Conservation (phyloP, 2,329 filamentous ascomycete species). For the Lasiodiplodia citricola region DNA sequence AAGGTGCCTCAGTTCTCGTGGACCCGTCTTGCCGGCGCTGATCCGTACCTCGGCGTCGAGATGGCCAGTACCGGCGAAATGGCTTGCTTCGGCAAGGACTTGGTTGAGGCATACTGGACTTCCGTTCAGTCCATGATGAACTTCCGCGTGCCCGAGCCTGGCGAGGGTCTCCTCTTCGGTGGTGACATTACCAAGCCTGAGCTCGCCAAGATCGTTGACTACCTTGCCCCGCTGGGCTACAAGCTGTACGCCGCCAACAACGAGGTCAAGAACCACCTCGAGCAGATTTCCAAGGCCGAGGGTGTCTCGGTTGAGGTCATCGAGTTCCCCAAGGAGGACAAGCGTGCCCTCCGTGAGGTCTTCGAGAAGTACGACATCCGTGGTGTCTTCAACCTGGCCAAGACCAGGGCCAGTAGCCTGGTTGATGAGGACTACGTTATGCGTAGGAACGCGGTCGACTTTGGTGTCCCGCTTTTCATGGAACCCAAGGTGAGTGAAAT, state of each 20-base stretch:
- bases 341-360: slow-evolving; percentile 90
- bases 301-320: slow-evolving; percentile 82
- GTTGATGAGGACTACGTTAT: slow-evolving; percentile 97
- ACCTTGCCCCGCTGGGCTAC: slow-evolving; percentile 87
- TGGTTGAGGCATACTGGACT: slow-evolving; percentile 97
- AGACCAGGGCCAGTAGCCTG: slow-evolving; percentile 79
- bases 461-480: slow-evolving; percentile 97
- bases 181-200: slow-evolving; percentile 75
- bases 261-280: slow-evolving; percentile 82
- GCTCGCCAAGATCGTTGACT: slow-evolving; percentile 82
- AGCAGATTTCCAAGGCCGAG: slow-evolving; percentile 68
- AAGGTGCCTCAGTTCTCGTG: slow-evolving; percentile 99
- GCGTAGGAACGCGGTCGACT: slow-evolving; percentile 97
- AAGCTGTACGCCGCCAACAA: slow-evolving; percentile 87
- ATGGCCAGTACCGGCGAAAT: slow-evolving; percentile 98
- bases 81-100: slow-evolving; percentile 95
- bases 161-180: slow-evolving; percentile 93
- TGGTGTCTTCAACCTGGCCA: slow-evolving; percentile 93
- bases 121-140: slow-evolving; percentile 98
- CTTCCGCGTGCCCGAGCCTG: slow-evolving; percentile 94
- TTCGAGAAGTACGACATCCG: slow-evolving; percentile 97
- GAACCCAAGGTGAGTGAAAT: slow-evolving; percentile 80
- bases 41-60: slow-evolving; percentile 97
- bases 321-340: slow-evolving; percentile 95
- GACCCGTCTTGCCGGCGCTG: slow-evolving; percentile 95